A percentile compares a stretch with the other conserved stretches of the same genome.
These are phyloP conservation scores for Pleodorina starrii DNA, from an alignment of 139 green algal species.

Conservation along the genomic window DNA sequence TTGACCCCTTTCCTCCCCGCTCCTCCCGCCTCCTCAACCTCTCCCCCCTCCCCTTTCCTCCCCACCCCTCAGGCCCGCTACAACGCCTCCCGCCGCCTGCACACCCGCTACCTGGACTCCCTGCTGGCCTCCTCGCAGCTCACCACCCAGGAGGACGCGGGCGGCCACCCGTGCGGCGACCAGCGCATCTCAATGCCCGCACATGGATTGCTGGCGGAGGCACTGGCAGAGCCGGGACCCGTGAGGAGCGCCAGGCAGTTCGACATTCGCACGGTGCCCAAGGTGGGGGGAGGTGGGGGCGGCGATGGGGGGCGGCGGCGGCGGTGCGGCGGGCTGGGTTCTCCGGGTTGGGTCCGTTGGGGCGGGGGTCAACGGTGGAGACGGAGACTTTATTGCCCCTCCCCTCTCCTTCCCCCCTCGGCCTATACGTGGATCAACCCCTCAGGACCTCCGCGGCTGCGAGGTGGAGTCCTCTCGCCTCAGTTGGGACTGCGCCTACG, in stretches of 20 bases:
- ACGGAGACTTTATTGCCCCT: too few relatives aligned
- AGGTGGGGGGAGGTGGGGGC: slow-evolving; percentile 3
- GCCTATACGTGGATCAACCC: background rate
- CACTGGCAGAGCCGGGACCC: slow-evolving; percentile 9
- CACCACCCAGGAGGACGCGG: background rate
- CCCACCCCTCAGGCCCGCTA: slow-evolving; percentile 5
- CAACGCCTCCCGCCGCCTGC: background rate
- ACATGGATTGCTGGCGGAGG: slow-evolving; percentile 13
- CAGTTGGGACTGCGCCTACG: background rate
- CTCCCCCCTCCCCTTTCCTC: too few relatives aligned
- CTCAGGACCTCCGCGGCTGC: slow-evolving; percentile 12
- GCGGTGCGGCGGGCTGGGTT: too few relatives aligned
- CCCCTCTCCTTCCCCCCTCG: background rate
- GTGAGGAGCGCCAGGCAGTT: background rate
- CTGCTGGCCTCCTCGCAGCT: background rate
- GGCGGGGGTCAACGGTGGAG: too few relatives aligned
- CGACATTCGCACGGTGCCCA: slow-evolving; percentile 32
- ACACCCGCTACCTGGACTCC: slow-evolving; percentile 26
- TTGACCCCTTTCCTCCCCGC: too few relatives aligned
- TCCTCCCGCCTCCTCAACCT: too few relatives aligned
- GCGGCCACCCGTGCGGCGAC: background rate
- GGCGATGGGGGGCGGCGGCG: background rate
- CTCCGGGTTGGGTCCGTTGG: too few relatives aligned
- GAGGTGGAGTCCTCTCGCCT: slow-evolving; percentile 15
- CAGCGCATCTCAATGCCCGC: slow-evolving; percentile 42